phyloP scores from a whole-genome alignment of 257 asterid species.

The Gentiana straminea region DNA sequence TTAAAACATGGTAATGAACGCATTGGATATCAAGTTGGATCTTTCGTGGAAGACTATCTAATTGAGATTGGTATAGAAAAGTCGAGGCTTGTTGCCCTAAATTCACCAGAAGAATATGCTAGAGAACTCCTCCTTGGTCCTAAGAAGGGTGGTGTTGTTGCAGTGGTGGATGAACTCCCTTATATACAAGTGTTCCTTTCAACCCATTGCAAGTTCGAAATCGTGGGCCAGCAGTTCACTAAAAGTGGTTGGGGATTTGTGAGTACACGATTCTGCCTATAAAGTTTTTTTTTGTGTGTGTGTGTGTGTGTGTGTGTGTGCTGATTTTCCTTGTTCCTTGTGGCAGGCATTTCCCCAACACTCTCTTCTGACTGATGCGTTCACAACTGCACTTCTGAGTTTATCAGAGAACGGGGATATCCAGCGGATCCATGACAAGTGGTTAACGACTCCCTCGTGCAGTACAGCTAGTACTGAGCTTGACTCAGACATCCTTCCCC shows the following conservation, averaged over 20 bases:
- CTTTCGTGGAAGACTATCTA: slow-evolving; percentile 48
- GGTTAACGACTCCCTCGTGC: slow-evolving; percentile 44
- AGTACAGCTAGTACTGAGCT: slow-evolving; percentile 18
- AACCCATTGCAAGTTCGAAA: slow-evolving; percentile 38
- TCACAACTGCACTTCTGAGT: slow-evolving; percentile 48
- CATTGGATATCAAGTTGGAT: slow-evolving; percentile 64
- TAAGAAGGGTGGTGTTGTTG: slow-evolving; percentile 48
- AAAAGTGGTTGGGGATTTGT: slow-evolving; percentile 25
- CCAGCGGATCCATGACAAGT: slow-evolving; percentile 88
- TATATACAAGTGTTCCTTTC: slow-evolving; percentile 47
- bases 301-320: too few species aligned
- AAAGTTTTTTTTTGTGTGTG: too few species aligned
- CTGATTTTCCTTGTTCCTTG: slow-evolving; percentile 7
- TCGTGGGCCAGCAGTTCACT: slow-evolving; percentile 50
- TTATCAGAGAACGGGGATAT: slow-evolving; percentile 95
- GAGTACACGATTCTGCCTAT: background rate
- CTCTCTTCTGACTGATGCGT: slow-evolving; percentile 49
- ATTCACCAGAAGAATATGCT: slow-evolving; percentile 48
- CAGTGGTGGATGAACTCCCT: slow-evolving; percentile 59
- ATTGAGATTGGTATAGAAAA: slow-evolving; percentile 34
- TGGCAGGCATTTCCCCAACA: slow-evolving; percentile 53
- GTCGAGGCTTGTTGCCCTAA: slow-evolving; percentile 47
- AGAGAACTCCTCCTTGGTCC: slow-evolving; percentile 41
- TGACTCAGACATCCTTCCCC: slow-evolving; percentile 38
- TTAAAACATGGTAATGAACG: slow-evolving; percentile 36